phyloP scores from a whole-genome alignment of 495 filamentous ascomycete genomes.

The Aspergillus diversus region DNA sequence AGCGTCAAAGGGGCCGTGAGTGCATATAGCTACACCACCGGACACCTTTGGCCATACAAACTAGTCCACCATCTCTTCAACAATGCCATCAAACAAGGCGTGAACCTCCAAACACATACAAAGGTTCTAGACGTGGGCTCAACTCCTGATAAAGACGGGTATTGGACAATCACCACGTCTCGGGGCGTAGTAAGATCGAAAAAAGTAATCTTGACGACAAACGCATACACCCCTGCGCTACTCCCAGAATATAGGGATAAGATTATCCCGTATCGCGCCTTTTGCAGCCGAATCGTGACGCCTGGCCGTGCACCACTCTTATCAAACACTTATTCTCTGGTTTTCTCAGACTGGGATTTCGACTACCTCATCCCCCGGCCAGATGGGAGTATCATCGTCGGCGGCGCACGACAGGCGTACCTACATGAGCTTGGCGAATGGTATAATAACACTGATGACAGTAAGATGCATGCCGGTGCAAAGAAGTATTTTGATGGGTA shows the following conservation, averaged over 20 bases:
- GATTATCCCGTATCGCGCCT: constrained; percentile 75
- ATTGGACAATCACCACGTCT: constrained; percentile 56
- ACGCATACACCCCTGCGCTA: constrained; percentile 77
- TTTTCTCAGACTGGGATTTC: constrained; percentile 26
- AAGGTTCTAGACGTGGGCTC: constrained; percentile 55
- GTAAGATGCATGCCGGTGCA: constrained; percentile 43
- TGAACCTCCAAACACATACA: constrained; percentile 82
- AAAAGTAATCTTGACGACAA: constrained; percentile 74
- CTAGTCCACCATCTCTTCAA: constrained; percentile 70
- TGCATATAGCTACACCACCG: constrained; percentile 45
- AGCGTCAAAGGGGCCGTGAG: constrained; percentile 52
- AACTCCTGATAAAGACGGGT: constrained; percentile 21
- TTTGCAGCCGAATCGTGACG: constrained; percentile 38
- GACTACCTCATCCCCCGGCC: constrained; percentile 56
- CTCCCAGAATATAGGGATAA: constrained; percentile 68
- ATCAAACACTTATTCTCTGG: constrained; percentile 31
- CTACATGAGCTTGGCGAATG: constrained; percentile 39
- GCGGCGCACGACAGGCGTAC: constrained; percentile 49
- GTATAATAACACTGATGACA: constrained; percentile 56
- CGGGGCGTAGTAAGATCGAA: constrained; percentile 63
- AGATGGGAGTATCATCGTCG: constrained; percentile 58
- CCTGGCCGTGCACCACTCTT: constrained; percentile 25
- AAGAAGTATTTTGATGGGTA: constrained; percentile 50
- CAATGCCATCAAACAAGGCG: constrained; percentile 52
- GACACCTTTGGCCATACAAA: constrained; percentile 79